Percentiles rank a stretch among this genome's conserved stretches.
Conservation (phyloP, 345 rosid species). For the Brassica rapa region DNA sequence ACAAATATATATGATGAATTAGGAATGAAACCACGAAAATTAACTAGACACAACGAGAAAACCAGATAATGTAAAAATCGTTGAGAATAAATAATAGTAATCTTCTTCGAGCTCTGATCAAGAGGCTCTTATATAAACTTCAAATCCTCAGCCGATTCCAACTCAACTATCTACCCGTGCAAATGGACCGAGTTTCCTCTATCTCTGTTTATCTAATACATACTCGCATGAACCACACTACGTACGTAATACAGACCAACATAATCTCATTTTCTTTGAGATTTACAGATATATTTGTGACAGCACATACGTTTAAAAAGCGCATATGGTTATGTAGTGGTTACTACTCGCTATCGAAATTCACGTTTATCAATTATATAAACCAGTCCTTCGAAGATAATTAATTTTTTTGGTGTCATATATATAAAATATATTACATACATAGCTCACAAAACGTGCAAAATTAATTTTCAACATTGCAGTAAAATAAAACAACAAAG, state of each 20-base stretch:
- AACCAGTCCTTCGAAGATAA: neutral
- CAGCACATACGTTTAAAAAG: neutral
- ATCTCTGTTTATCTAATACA: neutral
- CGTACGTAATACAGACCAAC: neutral
- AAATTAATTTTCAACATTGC: slow-evolving; percentile 21
- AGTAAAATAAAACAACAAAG: slow-evolving; percentile 25
- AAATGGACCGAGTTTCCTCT: slow-evolving; percentile 58
- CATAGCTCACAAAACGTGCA: slow-evolving; percentile 26
- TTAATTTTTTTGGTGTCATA: neutral
- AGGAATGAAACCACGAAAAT: neutral
- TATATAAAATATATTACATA: neutral
- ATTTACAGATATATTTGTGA: neutral
- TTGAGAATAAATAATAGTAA: neutral
- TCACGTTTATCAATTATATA: neutral
- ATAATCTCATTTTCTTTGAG: neutral
- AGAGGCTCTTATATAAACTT: slow-evolving; percentile 50
- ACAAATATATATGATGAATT: neutral
- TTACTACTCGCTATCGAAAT: neutral
- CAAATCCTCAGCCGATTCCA: slow-evolving; percentile 57
- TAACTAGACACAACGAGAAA: neutral
- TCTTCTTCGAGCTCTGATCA: slow-evolving; percentile 54
- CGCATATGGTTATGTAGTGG: neutral
- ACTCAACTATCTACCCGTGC: slow-evolving; percentile 55
- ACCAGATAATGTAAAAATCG: neutral
- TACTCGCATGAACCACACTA: neutral